phyloP scores from a whole-genome alignment of 768 basidiomycete genomes.

The Obba rivulosa region DNA sequence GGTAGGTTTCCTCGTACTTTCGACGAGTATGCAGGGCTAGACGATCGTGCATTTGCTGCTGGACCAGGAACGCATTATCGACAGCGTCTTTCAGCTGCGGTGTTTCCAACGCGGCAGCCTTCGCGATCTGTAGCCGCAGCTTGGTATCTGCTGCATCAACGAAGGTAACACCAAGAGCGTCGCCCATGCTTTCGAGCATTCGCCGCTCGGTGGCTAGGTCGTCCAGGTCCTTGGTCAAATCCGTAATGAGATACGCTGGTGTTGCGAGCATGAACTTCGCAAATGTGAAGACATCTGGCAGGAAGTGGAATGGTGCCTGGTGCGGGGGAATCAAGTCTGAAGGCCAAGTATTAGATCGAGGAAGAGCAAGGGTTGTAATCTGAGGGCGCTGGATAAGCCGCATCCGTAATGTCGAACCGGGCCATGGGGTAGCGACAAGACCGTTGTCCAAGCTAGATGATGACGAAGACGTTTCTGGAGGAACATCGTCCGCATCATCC shows the following conservation, averaged over 20 bases:
- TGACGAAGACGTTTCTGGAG: slow-evolving; percentile 40
- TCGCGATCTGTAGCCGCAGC: slow-evolving; percentile 74
- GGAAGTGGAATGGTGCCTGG: slow-evolving; percentile 92
- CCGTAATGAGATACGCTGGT: slow-evolving; percentile 71
- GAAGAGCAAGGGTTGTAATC: slow-evolving; percentile 91
- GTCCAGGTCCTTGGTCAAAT: slow-evolving; percentile 67
- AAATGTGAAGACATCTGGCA: slow-evolving; percentile 84
- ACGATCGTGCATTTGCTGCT: slow-evolving; percentile 43
- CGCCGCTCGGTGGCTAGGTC: slow-evolving; percentile 70
- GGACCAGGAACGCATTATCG: slow-evolving; percentile 54
- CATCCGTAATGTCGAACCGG: slow-evolving; percentile 69
- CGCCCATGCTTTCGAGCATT: slow-evolving; percentile 57
- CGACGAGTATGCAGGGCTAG: slow-evolving; percentile 20
- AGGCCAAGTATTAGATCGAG: slow-evolving; percentile 89
- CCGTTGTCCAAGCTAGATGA: slow-evolving; percentile 34
- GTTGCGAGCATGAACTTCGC: slow-evolving; percentile 97
- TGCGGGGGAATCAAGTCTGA: slow-evolving; percentile 89
- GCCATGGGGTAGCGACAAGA: slow-evolving; percentile 37
- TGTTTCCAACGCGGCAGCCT: slow-evolving; percentile 72
- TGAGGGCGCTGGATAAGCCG: slow-evolving; percentile 89
- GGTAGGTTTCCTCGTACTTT: slow-evolving; percentile 18
- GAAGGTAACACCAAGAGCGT: slow-evolving; percentile 74
- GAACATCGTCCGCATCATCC: slow-evolving; percentile 29
- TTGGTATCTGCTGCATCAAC: slow-evolving; percentile 74
- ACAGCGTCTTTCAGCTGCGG: slow-evolving; percentile 58